Percentiles rank a stretch among this genome's conserved stretches.
These are phyloP conservation scores for Stentor coeruleus DNA, from an alignment of 73 alveolate species.

Conservation along the genomic window DNA sequence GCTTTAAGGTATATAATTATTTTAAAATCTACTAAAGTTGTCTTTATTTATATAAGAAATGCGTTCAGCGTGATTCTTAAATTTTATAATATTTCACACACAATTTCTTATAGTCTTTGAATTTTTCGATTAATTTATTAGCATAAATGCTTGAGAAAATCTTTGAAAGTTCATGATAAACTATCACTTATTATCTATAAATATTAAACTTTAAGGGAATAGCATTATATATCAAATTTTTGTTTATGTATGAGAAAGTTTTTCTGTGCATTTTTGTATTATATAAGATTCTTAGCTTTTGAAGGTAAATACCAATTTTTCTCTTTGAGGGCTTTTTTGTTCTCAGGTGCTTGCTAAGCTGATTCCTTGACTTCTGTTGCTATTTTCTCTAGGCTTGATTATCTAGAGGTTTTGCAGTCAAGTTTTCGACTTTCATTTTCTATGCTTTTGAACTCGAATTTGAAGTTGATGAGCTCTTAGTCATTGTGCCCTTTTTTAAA, in stretches of 20 bases:
- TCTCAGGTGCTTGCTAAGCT: slow-evolving; percentile 10
- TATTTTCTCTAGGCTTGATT: slow-evolving; percentile 52
- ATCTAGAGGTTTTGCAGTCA: slow-evolving; percentile 37
- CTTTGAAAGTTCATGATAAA: too few species aligned
- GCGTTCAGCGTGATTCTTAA: too few species aligned
- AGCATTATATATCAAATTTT: slow-evolving; percentile 71
- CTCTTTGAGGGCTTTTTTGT: slow-evolving; percentile 22
- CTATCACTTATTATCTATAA: too few species aligned
- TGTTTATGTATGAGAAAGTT: slow-evolving; percentile 60
- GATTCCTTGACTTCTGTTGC: slow-evolving; percentile 55
- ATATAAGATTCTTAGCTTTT: slow-evolving; percentile 45
- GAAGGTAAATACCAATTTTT: slow-evolving; percentile 28
- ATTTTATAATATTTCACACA: too few species aligned
- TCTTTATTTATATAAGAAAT: too few species aligned
- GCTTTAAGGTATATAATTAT: too few species aligned
- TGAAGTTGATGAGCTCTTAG: slow-evolving; percentile 48
- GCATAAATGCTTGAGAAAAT: too few species aligned
- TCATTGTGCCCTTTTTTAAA: slow-evolving; percentile 49
- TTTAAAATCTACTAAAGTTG: too few species aligned
- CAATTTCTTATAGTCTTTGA: too few species aligned
- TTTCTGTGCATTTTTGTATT: slow-evolving; percentile 58
- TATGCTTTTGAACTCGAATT: background rate
- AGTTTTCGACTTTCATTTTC: slow-evolving; percentile 29
- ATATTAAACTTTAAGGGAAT: too few species aligned
- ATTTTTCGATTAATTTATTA: too few species aligned